Base-by-base conservation (phyloP, 257 asterid species). In the Solanum pinnatisectum region DNA sequence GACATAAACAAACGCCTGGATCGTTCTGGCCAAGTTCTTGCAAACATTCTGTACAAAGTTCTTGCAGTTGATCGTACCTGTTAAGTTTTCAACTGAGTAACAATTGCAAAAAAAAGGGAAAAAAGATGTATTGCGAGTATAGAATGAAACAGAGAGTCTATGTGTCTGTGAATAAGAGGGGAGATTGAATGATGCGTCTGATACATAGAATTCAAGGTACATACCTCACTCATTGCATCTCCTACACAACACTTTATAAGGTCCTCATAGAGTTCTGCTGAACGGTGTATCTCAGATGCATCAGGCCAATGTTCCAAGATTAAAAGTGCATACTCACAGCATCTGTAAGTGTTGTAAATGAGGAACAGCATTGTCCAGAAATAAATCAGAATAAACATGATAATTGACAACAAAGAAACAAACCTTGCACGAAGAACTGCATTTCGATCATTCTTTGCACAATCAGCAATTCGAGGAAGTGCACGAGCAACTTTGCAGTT, bases 211-310 rank as follows among this genome's bases (percentile, higher is more conserved):
- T 52, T 59, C 91, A 88, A 84, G 42, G 84, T 67, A 36, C 87
- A 63, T 92, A 95, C 99, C 98, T 97, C 99, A 90, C 99, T 94
- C 98, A 97, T 96, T 79, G 99, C 99, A 93, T 97, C 99, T 72
- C 96, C 95, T 83, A 95, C 99, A 91, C 98, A 96, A 90, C 98
- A 96, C 90, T 93, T 93, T 85, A 97, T 95, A 70, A 97, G 98
- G 87, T 97, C 99, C 91, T 96, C 99, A 87, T 96, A 97, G 42
- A 95, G 94, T 87, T 97, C 99, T 65, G 98, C 98, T 1, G 99
- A 93, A 13, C 98, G 99, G 85, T 97, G 98, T 90, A 96, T 95
- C 94, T 97, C 99, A 88, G 99, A 96, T 83, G 98, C 99, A 93
- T 97, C 99, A 44, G 99, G 98, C 99, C 99, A 97, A 90, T 95